Evolutionary conservation across 805 yeast species (phyloP), one percentile per base, ranked within the genome.

Genomic region (Candida ovalis): DNA sequence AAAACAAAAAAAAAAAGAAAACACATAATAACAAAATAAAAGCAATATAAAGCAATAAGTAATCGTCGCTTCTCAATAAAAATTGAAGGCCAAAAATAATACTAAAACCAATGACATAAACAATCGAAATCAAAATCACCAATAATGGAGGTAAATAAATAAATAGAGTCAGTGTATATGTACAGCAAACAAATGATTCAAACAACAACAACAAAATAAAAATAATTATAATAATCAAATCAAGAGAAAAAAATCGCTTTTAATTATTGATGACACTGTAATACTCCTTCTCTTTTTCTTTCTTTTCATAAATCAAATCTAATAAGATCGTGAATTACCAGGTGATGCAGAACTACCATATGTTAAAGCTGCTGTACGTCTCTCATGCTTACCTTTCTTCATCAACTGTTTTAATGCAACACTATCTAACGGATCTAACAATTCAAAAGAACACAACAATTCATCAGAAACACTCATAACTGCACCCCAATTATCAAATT

Each of bases 381-480:
- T 74, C 65, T 91, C 97, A 52, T 86, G 85, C 60, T 87, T 84
- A n/a, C 96, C 96, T 69, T 84, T 86, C 57, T 85, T 86, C 97
- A 92, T 89, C 44, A 89, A 94, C 65, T 88, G 96, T 63, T 92
- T 91, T 68, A 94, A 77, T 4, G 97, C 97, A 18, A 86, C 85
- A 44, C 95, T 81, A 69, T 92, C 98, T 58, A 94, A 74, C 8
- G 99, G 99, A 68, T 94, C 97, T 50, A 92, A 74, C 46, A 92
- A 76, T 67, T 92, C 99, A 68, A 92, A 92, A 52, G 94, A 85
- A 68, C 99, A 92, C 48, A 94, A 72, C 55, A 92, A 74, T 59
- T 92, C 97, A 54, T 92, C 97, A 53, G 88, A 81, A 15, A 92
- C 98, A 58, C 95, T 84, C 98, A 92, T 92, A 4, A 92, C 97